These are phyloP conservation scores for Populus hybrid DNA, from an alignment of 441 rosid species.

Conservation along the genomic window DNA sequence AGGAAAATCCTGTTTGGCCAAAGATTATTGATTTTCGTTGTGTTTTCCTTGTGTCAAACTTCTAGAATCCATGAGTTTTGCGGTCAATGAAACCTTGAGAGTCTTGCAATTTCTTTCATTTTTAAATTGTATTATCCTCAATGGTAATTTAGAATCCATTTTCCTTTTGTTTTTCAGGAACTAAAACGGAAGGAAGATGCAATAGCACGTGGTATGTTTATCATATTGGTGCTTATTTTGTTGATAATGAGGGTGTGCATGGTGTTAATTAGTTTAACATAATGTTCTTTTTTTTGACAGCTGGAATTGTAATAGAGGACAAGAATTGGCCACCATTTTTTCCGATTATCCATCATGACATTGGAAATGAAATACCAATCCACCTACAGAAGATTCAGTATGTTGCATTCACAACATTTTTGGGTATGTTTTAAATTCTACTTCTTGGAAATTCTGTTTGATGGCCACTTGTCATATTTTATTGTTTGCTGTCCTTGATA, in stretches of 20 bases:
- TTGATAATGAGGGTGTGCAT: conserved; percentile 5
- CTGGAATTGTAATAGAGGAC: conserved; percentile 90
- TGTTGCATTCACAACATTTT: conserved; percentile 86
- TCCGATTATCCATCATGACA: conserved; percentile 93
- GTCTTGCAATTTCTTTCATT: conserved; percentile 5
- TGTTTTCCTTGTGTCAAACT: neutral
- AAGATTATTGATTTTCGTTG: neutral
- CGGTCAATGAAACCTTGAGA: neutral
- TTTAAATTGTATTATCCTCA: neutral
- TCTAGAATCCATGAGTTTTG: neutral
- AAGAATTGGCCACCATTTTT: conserved; percentile 95
- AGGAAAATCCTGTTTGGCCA: neutral
- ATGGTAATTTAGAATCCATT: conserved; percentile 8
- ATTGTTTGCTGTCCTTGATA: neutral
- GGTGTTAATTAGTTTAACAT: conserved; percentile 5
- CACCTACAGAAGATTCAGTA: conserved; percentile 88
- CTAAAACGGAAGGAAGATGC: conserved; percentile 89
- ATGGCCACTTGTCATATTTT: neutral
- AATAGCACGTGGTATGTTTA: conserved; percentile 48
- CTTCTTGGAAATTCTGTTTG: neutral
- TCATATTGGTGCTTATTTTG: conserved; percentile 1
- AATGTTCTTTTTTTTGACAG: conserved; percentile 43
- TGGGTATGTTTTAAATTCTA: conserved; percentile 52
- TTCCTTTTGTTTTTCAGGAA: conserved; percentile 51
- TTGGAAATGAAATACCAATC: conserved; percentile 86